A percentile compares a stretch with the other conserved stretches of the same genome.
These are phyloP conservation scores for Curvularia eragrostidis DNA, from an alignment of 2,329 filamentous ascomycete species.

Conservation along the genomic window DNA sequence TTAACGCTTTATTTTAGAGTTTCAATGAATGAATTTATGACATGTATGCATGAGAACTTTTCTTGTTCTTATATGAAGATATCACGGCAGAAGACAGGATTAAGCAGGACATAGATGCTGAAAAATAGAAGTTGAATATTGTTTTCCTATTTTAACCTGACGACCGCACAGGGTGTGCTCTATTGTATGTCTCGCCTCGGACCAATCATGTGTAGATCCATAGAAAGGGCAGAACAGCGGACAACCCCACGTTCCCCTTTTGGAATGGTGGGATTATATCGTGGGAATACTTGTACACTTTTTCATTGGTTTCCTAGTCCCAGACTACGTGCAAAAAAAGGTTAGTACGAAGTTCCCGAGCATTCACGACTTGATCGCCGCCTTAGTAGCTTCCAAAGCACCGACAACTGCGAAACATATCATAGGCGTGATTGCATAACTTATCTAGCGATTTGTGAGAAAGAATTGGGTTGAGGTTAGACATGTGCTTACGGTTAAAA, in stretches of 20 bases:
- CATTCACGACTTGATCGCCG: constrained; percentile 14
- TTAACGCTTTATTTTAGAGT: no score
- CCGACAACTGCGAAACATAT: constrained; percentile 55
- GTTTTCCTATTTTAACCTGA: no score
- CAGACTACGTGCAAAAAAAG: background rate
- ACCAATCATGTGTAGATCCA: background rate
- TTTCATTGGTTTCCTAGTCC: background rate
- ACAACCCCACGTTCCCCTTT: background rate
- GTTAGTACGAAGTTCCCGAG: background rate
- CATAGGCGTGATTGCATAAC: constrained; percentile 53
- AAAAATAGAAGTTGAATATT: no score
- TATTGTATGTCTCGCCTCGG: background rate
- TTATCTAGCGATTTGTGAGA: constrained; percentile 39
- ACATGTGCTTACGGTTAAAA: constrained; percentile 53
- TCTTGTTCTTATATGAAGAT: no score
- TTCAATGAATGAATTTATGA: no score
- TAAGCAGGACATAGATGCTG: no score
- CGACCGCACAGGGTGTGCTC: no score
- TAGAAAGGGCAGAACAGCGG: background rate
- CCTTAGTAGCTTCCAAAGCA: constrained; percentile 47
- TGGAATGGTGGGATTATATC: background rate
- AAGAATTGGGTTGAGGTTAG: background rate
- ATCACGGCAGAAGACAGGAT: no score
- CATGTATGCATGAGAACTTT: no score
- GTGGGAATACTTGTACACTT: background rate